Conservation (phyloP, 139 green algal genomes). For the Klebsormidium nitens region DNA sequence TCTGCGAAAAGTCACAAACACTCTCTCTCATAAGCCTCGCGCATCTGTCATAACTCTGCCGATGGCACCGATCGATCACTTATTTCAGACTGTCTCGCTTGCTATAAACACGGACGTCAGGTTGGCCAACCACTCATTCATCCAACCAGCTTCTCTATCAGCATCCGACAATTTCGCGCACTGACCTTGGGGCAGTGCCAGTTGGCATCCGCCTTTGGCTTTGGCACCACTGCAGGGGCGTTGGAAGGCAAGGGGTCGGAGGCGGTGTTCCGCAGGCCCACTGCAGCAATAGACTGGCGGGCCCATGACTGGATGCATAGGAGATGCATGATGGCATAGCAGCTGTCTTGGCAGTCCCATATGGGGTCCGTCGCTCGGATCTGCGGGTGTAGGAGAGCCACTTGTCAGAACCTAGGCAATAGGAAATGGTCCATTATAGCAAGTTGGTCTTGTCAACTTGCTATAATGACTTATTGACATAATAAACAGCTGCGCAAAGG, state of each 20-base stretch:
- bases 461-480: background rate
- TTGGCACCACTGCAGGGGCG: background rate
- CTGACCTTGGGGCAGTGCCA: slow-evolving; percentile 38
- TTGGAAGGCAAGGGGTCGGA: background rate
- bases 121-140: background rate
- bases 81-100: background rate
- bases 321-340: slow-evolving; percentile 26
- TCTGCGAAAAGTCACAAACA: no score
- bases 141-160: background rate
- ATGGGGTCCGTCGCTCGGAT: slow-evolving; percentile 18
- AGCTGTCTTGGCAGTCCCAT: slow-evolving; percentile 20
- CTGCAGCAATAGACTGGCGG: slow-evolving; percentile 11
- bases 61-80: background rate
- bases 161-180: no score
- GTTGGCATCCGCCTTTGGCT: background rate
- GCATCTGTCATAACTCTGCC: background rate
- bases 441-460: background rate
- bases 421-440: background rate
- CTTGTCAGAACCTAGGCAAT: background rate
- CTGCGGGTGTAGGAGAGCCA: background rate
- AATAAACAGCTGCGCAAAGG: background rate
- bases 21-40: background rate
- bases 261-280: background rate
- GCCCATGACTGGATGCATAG: slow-evolving; percentile 37
- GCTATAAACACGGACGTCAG: background rate